phyloP scores from a whole-genome alignment of 108 stramenopile genomes.

The Cylindrotheca fusiformis region DNA sequence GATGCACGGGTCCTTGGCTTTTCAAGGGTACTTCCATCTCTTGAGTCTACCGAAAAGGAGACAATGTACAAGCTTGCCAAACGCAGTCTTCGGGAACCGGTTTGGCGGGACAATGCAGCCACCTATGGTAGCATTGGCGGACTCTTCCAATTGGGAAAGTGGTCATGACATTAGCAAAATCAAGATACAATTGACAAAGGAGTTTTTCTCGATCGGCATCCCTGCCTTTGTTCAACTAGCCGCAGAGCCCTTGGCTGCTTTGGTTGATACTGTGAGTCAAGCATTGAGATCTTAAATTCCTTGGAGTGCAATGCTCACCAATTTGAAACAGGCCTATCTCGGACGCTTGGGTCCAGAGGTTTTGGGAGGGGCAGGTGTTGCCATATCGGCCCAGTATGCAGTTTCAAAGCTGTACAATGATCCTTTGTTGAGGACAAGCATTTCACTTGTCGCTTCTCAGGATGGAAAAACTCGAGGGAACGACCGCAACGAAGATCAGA shows the following conservation, averaged over 20 bases:
- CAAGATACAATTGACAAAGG: constrained; percentile 47
- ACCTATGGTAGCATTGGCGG: too few species aligned
- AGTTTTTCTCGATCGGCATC: constrained; percentile 82
- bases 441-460: constrained; percentile 85
- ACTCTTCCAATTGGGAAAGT: too few species aligned
- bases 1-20: too few species aligned
- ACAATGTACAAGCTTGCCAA: too few species aligned
- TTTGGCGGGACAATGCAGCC: too few species aligned
- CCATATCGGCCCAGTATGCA: constrained; percentile 90
- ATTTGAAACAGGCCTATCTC: too few species aligned
- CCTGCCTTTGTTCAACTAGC: constrained; percentile 89
- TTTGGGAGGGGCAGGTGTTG: constrained; percentile 90
- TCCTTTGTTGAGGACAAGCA: constrained; percentile 85
- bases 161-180: constrained; percentile 12
- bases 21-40: too few species aligned
- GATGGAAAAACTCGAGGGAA: constrained; percentile 58
- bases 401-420: constrained; percentile 91
- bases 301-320: too few species aligned
- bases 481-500: constrained; percentile 15
- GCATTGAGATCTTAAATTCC: too few species aligned
- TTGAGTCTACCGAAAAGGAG: too few species aligned
- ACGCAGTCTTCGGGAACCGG: too few species aligned
- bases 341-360: constrained; percentile 82
- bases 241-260: constrained; percentile 89
- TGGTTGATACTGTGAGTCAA: constrained; percentile 89